Percentiles rank a stretch among this genome's conserved stretches.
Conservation (phyloP, 352 stramenopile genomes). For the Globisporangium spinosum region DNA sequence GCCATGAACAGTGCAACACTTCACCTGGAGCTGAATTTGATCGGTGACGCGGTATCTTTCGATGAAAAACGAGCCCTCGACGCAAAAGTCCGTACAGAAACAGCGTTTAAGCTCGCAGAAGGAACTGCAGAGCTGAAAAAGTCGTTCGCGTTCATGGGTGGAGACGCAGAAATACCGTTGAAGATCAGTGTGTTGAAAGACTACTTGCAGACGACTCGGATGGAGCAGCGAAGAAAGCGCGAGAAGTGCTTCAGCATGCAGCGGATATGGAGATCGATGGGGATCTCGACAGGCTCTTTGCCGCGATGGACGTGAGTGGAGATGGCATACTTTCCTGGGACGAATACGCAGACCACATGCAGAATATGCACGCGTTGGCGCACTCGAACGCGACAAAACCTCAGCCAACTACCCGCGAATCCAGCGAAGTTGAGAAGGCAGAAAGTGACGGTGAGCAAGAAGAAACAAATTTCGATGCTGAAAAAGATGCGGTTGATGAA, state of each 20-base stretch:
- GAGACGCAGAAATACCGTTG: slow-evolving; percentile 28
- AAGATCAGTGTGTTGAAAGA: slow-evolving; percentile 30
- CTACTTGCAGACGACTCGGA: not conserved
- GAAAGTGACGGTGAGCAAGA: not conserved
- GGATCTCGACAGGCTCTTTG: slow-evolving; percentile 42
- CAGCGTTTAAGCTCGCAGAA: slow-evolving; percentile 31
- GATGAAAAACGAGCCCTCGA: slow-evolving; percentile 24
- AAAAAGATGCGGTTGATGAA: not conserved
- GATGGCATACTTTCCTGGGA: slow-evolving; percentile 51
- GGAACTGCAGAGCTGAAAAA: slow-evolving; percentile 42
- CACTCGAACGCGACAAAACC: slow-evolving; percentile 23
- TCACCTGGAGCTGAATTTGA: slow-evolving; percentile 23
- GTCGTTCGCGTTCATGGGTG: slow-evolving; percentile 35
- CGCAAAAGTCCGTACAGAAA: slow-evolving; percentile 16
- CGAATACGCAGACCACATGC: slow-evolving; percentile 48
- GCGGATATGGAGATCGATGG: slow-evolving; percentile 35
- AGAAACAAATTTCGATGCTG: not conserved
- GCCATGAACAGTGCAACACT: slow-evolving; percentile 5
- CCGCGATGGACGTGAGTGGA: slow-evolving; percentile 45
- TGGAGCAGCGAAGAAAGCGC: slow-evolving; percentile 4
- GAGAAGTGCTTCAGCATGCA: slow-evolving; percentile 32
- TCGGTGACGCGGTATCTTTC: slow-evolving; percentile 17
- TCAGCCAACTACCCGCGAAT: slow-evolving; percentile 6
- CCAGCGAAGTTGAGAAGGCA: slow-evolving; percentile 8
- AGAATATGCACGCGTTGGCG: slow-evolving; percentile 39